Conservation (phyloP, 352 stramenopile species). For the Phytophthora macrochlamydospora region DNA sequence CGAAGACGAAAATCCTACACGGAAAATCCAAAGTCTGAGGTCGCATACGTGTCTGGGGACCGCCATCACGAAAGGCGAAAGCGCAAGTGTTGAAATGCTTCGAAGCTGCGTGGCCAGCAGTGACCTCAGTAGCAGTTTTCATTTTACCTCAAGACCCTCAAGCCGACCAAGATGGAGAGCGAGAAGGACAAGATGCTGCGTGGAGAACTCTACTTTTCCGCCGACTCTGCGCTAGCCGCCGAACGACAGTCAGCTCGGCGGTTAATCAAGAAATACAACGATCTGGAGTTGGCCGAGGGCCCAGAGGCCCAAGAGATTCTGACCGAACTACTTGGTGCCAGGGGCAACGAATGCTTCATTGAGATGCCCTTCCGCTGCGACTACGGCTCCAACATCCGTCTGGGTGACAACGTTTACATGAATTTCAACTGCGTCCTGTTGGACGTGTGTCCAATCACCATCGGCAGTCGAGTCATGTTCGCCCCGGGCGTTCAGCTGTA, state of each 20-base stretch:
- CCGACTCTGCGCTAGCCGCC: conserved; percentile 33
- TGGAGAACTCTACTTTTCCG: conserved; percentile 47
- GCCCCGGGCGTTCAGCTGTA: conserved; percentile 77
- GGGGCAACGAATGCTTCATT: conserved; percentile 49
- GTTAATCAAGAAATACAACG: conserved; percentile 47
- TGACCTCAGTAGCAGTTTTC: too few relatives aligned
- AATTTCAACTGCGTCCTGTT: conserved; percentile 89
- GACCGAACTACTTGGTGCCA: conserved; percentile 38
- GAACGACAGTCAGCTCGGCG: conserved; percentile 36
- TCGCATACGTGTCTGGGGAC: too few relatives aligned
- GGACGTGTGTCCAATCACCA: conserved; percentile 73
- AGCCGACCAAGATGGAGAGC: conserved; percentile 20
- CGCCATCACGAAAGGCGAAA: too few relatives aligned
- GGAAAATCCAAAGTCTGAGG: too few relatives aligned
- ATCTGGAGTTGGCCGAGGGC: conserved; percentile 24
- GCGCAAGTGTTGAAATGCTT: too few relatives aligned
- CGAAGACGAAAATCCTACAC: too few relatives aligned
- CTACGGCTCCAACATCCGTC: conserved; percentile 84
- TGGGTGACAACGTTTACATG: conserved; percentile 76
- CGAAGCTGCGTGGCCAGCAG: too few relatives aligned
- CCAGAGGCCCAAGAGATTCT: conserved; percentile 28
- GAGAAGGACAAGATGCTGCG: conserved; percentile 66
- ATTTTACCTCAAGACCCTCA: neutral
- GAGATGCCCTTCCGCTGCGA: conserved; percentile 86
- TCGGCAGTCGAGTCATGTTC: conserved; percentile 74